Conservation (phyloP, 2,329 filamentous ascomycete genomes). For the Fusarium sp. region DNA sequence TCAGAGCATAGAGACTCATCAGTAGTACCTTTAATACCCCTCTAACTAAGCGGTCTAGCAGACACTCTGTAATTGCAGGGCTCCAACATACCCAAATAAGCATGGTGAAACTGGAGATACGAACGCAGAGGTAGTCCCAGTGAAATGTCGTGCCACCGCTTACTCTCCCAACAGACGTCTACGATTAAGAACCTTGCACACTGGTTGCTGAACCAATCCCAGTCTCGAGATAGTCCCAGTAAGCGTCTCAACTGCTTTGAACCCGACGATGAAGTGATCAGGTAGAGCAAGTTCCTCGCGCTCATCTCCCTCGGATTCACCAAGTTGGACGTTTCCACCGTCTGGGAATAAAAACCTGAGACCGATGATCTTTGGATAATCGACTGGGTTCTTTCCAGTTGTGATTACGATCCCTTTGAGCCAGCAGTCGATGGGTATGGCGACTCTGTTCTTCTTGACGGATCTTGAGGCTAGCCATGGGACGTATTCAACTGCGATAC, state of each 20-base stretch:
- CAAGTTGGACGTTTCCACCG: background rate
- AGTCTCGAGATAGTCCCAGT: background rate
- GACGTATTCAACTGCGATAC: background rate
- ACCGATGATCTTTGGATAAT: background rate
- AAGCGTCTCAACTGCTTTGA: background rate
- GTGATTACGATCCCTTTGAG: background rate
- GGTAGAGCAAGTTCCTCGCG: background rate
- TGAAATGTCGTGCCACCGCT: fast-evolving
- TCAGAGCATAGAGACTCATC: background rate
- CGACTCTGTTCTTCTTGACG: background rate
- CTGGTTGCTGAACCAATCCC: background rate
- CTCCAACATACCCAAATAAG: background rate
- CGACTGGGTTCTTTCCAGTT: background rate
- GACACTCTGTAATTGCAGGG: background rate
- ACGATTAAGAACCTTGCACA: background rate
- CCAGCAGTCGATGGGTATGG: background rate
- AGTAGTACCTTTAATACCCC: background rate
- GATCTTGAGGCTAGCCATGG: background rate
- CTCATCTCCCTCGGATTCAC: background rate
- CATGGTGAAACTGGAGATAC: background rate
- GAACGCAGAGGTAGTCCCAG: background rate
- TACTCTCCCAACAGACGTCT: background rate
- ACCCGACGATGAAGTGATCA: background rate
- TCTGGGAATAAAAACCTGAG: background rate
- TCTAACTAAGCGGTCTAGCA: background rate